Percentiles rank a stretch among this genome's conserved stretches.
phyloP scores from a whole-genome alignment of 768 basidiomycete species.

The Russula earlei region DNA sequence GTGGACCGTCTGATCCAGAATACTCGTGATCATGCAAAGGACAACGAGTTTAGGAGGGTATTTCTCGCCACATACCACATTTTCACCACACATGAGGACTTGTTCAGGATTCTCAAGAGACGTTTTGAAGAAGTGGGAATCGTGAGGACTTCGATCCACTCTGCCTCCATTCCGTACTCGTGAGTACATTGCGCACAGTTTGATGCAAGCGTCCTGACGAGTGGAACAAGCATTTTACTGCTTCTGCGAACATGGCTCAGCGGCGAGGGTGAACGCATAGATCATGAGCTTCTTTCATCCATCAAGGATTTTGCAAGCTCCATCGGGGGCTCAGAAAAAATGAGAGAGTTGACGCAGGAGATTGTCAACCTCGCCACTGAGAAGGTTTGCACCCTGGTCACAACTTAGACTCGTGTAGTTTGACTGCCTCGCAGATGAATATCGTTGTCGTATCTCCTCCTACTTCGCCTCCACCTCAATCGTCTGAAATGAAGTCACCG shows the following conservation, averaged over 20 bases:
- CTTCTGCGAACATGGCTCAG: slow-evolving; percentile 12
- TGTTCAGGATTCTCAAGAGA: slow-evolving; percentile 31
- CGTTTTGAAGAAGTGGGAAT: slow-evolving; percentile 31
- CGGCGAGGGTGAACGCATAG: slow-evolving; percentile 12
- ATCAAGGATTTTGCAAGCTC: slow-evolving; percentile 7
- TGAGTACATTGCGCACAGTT: not conserved
- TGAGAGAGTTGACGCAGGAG: slow-evolving; percentile 1
- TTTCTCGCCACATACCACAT: slow-evolving; percentile 35
- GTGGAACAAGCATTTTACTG: not conserved
- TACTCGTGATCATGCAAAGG: slow-evolving; percentile 22
- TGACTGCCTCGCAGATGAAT: slow-evolving; percentile 4
- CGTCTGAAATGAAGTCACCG: not conserved
- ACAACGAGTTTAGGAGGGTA: slow-evolving; percentile 32
- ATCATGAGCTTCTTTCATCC: slow-evolving; percentile 24
- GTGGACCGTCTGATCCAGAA: slow-evolving; percentile 32
- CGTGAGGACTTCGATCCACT: not conserved
- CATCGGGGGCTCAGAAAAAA: slow-evolving; percentile 1
- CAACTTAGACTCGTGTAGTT: not conserved
- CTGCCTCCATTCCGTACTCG: slow-evolving; percentile 2
- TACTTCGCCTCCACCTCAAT: not conserved
- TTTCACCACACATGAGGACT: slow-evolving; percentile 34
- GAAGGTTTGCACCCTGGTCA: slow-evolving; percentile 2
- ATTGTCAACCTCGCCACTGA: slow-evolving; percentile 2
- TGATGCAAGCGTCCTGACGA: not conserved
- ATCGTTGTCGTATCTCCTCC: not conserved